A percentile compares a stretch with the other conserved stretches of the same genome.
phyloP scores from a whole-genome alignment of 805 yeast genomes.

The Brettanomyces anomalus region DNA sequence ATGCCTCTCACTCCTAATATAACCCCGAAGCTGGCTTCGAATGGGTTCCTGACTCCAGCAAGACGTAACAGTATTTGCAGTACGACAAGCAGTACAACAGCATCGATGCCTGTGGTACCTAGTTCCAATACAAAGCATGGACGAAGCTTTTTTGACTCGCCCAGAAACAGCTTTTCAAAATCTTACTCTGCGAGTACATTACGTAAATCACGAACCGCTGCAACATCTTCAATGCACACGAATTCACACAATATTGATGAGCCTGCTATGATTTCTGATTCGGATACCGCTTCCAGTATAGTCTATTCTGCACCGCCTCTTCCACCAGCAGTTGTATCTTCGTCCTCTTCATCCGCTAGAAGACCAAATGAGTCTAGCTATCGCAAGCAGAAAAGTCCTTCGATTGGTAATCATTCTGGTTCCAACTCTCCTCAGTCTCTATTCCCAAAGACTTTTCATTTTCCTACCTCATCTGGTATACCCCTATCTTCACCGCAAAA shows the following conservation, averaged over 20 bases:
- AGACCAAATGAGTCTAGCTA: too few species aligned
- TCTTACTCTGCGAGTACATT: conserved; percentile 13
- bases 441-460: too few species aligned
- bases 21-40: background rate
- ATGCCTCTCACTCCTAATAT: background rate
- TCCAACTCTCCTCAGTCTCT: too few species aligned
- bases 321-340: too few species aligned
- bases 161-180: conserved; percentile 11
- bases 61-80: conserved; percentile 1
- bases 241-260: conserved; percentile 1
- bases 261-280: conserved; percentile 5
- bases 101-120: background rate
- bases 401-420: too few species aligned
- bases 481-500: too few species aligned
- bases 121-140: background rate
- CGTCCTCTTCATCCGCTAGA: too few species aligned
- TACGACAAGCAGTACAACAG: conserved; percentile 1
- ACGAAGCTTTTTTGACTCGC: conserved; percentile 13
- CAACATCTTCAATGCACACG: too few species aligned
- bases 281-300: conserved; percentile 1
- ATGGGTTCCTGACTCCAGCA: background rate
- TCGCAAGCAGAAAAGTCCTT: too few species aligned
- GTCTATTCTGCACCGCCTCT: too few species aligned
- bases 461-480: too few species aligned
- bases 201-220: conserved; percentile 13